Evolutionary conservation across 345 rosid species (phyloP), one percentile per base, ranked within the genome.

Genomic region (Hibiscus mutabilis): DNA sequence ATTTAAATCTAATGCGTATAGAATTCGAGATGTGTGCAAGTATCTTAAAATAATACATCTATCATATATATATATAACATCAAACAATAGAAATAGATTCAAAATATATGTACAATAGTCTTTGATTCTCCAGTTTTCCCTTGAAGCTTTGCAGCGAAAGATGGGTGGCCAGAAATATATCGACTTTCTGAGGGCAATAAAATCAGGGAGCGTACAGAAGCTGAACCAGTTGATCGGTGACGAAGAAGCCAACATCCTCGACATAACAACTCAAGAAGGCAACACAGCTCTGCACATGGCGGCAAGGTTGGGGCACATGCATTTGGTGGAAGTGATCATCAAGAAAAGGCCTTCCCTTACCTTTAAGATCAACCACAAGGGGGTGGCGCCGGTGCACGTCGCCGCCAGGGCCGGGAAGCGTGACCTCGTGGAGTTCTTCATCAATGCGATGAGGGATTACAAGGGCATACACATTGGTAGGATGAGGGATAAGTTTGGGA

Each of bases 401-500:
- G 59, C 74, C 0, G 44, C 73, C 4, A 31, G 52, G 49, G 21
- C 62, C 12, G 53, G 73, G 16, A 29, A 15, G 5, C 1, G 0
- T 1, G 9, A 19, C 4, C 2, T 56, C 2, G 47, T 69, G 19
- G 6, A 18, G 0, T 0, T 0, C 18, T 52, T 52, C 8, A 18
- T 53, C 4, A 12, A n/a, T 0, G 14, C 27, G 0, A 44, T 33
- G 42, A 4, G 5, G 6, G 12, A 29, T 1, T 35, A 19, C 4
- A 24, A 2, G 14, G 12, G 3, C 3, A 22, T 66, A 4, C 27
- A 33, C 44, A 35, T 69, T 4, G 63, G 31, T 2, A 70, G 37
- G 65, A 40, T 70, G 15, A 70, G 18, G 27, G 66, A 70, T 10
- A 70, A 12, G 1, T 37, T 2, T 47, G 73, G 73, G 5, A 70